Evolutionary conservation across 805 yeast genomes (phyloP).

Genomic region (Spathaspora sp.): DNA sequence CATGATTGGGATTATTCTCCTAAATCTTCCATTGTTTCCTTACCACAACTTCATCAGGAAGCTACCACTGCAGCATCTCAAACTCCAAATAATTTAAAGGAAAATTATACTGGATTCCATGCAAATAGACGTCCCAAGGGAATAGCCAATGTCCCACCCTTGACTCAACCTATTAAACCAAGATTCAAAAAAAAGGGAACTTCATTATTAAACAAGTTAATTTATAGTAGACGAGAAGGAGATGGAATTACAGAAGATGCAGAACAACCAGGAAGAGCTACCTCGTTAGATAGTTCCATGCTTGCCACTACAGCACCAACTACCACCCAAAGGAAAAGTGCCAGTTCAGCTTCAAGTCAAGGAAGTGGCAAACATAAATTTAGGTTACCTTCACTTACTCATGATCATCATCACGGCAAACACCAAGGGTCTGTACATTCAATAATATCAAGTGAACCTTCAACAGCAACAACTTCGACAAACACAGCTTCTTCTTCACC

Average conservation of each 20-base stretch:
- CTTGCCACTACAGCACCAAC: neutral
- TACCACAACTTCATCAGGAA: constrained; percentile 7
- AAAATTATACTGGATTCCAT: constrained; percentile 40
- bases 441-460: constrained; percentile 5
- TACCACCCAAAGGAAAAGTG: neutral
- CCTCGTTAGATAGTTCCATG: neutral
- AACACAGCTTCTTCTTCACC: neutral
- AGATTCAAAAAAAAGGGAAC: constrained; percentile 36
- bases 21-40: constrained; percentile 18
- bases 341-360: constrained; percentile 1
- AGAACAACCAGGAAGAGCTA: neutral
- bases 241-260: neutral
- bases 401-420: constrained; percentile 21
- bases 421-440: constrained; percentile 1
- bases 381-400: constrained; percentile 31
- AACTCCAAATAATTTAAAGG: constrained; percentile 9
- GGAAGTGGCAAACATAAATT: constrained; percentile 25
- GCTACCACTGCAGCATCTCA: neutral
- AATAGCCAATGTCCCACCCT: constrained; percentile 40
- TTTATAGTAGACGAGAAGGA: constrained; percentile 23
- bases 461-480: neutral
- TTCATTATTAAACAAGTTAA: constrained; percentile 36
- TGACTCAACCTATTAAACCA: constrained; percentile 48
- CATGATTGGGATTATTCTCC: constrained; percentile 11
- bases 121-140: constrained; percentile 25